Percentiles rank a stretch among this genome's conserved stretches.
Conservation (phyloP, 352 stramenopile species). For the Globisporangium spiculum region DNA sequence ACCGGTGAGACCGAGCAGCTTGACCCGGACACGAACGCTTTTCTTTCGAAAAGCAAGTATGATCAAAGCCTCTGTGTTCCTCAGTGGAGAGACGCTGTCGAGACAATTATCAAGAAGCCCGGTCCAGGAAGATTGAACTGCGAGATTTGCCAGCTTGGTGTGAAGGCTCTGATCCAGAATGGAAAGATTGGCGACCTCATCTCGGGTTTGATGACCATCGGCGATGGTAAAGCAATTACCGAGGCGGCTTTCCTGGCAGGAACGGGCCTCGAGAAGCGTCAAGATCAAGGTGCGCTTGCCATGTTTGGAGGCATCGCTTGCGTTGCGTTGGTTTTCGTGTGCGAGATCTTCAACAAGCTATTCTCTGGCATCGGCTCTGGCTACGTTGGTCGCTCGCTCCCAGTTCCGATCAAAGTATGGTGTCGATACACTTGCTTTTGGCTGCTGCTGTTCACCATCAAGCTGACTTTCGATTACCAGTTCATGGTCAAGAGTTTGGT, state of each 20-base stretch:
- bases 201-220: constrained; percentile 41
- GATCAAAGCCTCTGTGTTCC: constrained; percentile 67
- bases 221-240: constrained; percentile 23
- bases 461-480: constrained; percentile 84
- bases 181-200: constrained; percentile 60
- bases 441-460: constrained; percentile 68
- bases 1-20: constrained; percentile 38
- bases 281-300: constrained; percentile 56
- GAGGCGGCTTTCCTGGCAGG: constrained; percentile 14
- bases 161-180: constrained; percentile 66
- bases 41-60: constrained; percentile 36
- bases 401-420: constrained; percentile 63
- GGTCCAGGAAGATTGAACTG: constrained; percentile 70
- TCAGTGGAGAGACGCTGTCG: constrained; percentile 41
- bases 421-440: constrained; percentile 85
- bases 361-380: constrained; percentile 63
- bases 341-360: constrained; percentile 73
- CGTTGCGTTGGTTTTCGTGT: constrained; percentile 50
- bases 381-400: constrained; percentile 74
- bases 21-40: constrained; percentile 29
- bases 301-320: constrained; percentile 54
- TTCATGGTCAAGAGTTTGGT: constrained; percentile 85
- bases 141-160: constrained; percentile 64
- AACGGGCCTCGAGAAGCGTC: constrained; percentile 33
- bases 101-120: constrained; percentile 50